Percentiles rank a stretch among this genome's conserved stretches.
Evolutionary conservation across 306 rosid genomes (phyloP).

Genomic region (Gillenia trifoliata): DNA sequence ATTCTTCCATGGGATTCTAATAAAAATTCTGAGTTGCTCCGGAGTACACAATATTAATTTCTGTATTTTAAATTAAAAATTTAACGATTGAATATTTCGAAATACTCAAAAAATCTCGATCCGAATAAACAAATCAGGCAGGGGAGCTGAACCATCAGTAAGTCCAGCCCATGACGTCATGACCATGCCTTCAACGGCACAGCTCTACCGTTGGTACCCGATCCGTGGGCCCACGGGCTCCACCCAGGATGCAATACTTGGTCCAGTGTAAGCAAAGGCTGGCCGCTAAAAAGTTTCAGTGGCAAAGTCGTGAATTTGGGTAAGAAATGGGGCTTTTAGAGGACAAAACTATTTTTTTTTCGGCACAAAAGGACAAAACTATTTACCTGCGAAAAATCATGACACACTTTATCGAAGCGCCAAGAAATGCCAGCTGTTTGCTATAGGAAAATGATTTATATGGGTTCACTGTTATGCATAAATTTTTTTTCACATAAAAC

Average conservation of each 20-base stretch:
- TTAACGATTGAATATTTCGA: too few species aligned
- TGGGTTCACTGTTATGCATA: too few species aligned
- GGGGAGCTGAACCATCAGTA: neutral
- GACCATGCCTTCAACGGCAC: conserved; percentile 17
- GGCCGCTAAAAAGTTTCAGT: neutral
- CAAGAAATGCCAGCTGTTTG: neutral
- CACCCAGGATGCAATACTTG: neutral
- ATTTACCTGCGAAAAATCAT: neutral
- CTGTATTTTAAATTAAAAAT: too few species aligned
- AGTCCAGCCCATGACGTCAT: neutral
- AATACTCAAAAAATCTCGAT: too few species aligned
- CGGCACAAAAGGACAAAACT: too few species aligned
- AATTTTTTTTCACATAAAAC: too few species aligned
- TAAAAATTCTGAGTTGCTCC: too few species aligned
- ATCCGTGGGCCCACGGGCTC: conserved; percentile 13
- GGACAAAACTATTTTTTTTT: too few species aligned
- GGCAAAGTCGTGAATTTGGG: conserved; percentile 17
- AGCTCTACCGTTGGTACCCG: conserved; percentile 20
- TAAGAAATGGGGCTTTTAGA: neutral
- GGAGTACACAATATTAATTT: too few species aligned
- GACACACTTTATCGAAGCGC: neutral
- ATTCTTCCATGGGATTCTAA: neutral
- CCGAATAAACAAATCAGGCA: neutral
- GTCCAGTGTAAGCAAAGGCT: neutral
- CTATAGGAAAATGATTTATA: too few species aligned